A percentile compares a stretch with the other conserved stretches of the same genome.
These are phyloP conservation scores for Nakazawaea holstii DNA, from an alignment of 805 yeast species.

Conservation along the genomic window DNA sequence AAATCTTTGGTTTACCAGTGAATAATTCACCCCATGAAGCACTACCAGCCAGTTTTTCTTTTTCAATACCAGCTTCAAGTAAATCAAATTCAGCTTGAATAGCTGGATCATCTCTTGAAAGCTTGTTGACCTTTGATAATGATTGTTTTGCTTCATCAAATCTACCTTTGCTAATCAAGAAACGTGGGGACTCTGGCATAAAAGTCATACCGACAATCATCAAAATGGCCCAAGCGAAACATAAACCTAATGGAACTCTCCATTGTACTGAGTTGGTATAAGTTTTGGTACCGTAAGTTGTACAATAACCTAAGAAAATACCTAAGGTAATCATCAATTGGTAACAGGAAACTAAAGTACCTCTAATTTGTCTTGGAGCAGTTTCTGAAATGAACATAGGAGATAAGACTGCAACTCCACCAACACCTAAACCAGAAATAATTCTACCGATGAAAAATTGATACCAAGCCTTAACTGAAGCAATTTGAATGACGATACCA, in stretches of 20 bases:
- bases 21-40: constrained; percentile 63
- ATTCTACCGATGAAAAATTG: constrained; percentile 63
- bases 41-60: constrained; percentile 55
- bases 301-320: constrained; percentile 66
- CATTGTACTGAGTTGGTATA: constrained; percentile 51
- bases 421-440: constrained; percentile 51
- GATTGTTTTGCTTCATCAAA: constrained; percentile 50
- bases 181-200: constrained; percentile 72
- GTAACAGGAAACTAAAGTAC: constrained; percentile 63
- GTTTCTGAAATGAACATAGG: constrained; percentile 64
- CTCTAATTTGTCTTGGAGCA: constrained; percentile 67
- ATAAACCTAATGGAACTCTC: constrained; percentile 57
- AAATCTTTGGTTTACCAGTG: constrained; percentile 59
- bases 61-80: constrained; percentile 56
- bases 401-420: constrained; percentile 45
- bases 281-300: constrained; percentile 57
- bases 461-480: constrained; percentile 50
- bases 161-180: constrained; percentile 43
- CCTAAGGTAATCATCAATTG: constrained; percentile 69
- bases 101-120: constrained; percentile 45
- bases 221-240: constrained; percentile 47
- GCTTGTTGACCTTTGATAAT: constrained; percentile 55
- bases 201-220: constrained; percentile 45
- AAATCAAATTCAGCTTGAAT: constrained; percentile 48
- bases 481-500: constrained; percentile 58